Evolutionary conservation across 257 asterid genomes (phyloP), one percentile per base, ranked within the genome.

Genomic region (Solanum chmielewskii): DNA sequence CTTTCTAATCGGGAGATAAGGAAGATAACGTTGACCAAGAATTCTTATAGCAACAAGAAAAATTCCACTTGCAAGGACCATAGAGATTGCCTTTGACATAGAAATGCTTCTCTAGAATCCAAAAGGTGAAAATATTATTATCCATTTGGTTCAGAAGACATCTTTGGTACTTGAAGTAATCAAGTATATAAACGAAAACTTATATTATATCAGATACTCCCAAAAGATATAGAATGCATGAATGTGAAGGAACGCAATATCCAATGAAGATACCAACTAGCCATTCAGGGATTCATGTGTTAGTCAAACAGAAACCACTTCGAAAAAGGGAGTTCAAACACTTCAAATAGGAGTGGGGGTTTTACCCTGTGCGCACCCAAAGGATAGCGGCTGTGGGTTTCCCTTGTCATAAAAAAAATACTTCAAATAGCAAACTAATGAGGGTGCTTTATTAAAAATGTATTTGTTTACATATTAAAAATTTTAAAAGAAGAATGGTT

Each of bases 51-150:
- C 69, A 77, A 94, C 92, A 75, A 96, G 88, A 87, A 96, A 91
- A 59, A 94, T 83, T 85, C 97, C 98, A 89, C 97, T 92, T 74
- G 90, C 94, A 86, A 95, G 59, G 88, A 89, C 88, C 88, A 83
- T 77, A 45, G 95, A 91, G 76, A 95, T 71, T 87, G 85, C 87
- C 90, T 92, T 93, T 86, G 92, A 87, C 88, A 93, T 86, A 86
- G 96, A 91, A 90, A 87, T 90, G 71, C 94, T 83, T 45, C 89
- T 91, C 99, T 96, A 95, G 84, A 89, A 89, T 76, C 69, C 89
- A 88, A 20, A 88, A 87, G 83, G 35, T 82, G 87, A n/a, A 76
- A 85, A 80, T 14, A 16, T 27, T 78, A 76, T 78, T 13, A 33
- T 78, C 68, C 27, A 45, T 78, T 80, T 47, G 66, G 59, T 80